These are phyloP conservation scores for Mrakiaceae sp. DNA, from an alignment of 1,284 basidiomycete species.

Conservation along the genomic window DNA sequence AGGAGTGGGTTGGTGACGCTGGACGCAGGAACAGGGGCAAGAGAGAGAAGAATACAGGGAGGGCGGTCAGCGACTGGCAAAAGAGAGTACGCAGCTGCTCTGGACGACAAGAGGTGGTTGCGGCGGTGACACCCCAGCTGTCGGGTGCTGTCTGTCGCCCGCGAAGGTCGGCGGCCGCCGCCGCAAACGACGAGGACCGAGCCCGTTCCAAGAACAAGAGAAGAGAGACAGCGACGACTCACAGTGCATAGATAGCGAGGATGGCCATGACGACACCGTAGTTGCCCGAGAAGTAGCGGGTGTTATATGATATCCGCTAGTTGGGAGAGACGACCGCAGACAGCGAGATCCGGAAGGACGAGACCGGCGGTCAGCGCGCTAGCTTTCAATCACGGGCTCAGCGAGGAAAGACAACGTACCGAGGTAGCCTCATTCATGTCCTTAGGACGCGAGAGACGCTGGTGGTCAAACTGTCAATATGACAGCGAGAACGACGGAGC, in stretches of 20 bases:
- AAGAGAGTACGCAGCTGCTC: too few relatives aligned
- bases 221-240: slow-evolving; percentile 30
- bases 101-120: too few relatives aligned
- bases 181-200: background rate
- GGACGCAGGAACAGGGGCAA: background rate
- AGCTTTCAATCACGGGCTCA: slow-evolving; percentile 29
- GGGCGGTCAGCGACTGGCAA: background rate
- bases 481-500: slow-evolving; percentile 4
- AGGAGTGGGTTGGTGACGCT: slow-evolving; percentile 67
- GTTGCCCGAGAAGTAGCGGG: slow-evolving; percentile 84
- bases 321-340: slow-evolving; percentile 8
- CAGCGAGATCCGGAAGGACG: slow-evolving; percentile 1
- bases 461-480: slow-evolving; percentile 56
- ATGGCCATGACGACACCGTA: slow-evolving; percentile 72
- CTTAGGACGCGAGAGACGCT: slow-evolving; percentile 60
- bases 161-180: too few relatives aligned
- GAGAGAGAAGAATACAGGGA: too few relatives aligned
- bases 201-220: background rate
- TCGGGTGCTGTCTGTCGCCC: background rate
- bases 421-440: slow-evolving; percentile 49
- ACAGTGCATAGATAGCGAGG: slow-evolving; percentile 84
- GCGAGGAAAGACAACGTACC: slow-evolving; percentile 21
- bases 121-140: background rate
- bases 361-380: slow-evolving; percentile 13
- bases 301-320: slow-evolving; percentile 88